Evolutionary conservation across 164 flowering plant species (phyloP), one percentile per base, ranked within the genome.

Genomic region (Chloranthus sessilifolius): DNA sequence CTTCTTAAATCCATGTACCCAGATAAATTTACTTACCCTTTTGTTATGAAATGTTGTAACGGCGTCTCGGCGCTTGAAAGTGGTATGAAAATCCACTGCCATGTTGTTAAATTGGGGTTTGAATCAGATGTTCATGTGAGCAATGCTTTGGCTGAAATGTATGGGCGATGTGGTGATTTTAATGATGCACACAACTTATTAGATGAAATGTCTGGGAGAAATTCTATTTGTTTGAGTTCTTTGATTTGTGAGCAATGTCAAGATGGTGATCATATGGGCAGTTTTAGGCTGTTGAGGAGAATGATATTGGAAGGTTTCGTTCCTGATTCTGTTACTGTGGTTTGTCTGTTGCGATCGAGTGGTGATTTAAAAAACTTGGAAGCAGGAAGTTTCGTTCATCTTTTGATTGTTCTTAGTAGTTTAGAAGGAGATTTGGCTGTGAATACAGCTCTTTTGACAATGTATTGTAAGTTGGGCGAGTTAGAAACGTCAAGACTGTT

Each of bases 401-500:
- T 53, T 61, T 33, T 78, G 50, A 62, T 58, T 36, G 35, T 73
- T 49, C 49, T 78, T 41, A 48, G 49, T 43, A 59, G 59, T 15
- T 47, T 68, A 26, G 33, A 50, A n/a, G 41, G 44, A 29, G 61
- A 78, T 61, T 31, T 70, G 43, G 39, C 73, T 12, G 71, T 78
- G 37, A 53, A 57, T 46, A 81, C 80, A 55, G 79, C 81, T 40
- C 58, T 81, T 43, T 40, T 81, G 60, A 68, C 78, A 3, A 68
- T 78, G 78, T 78, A 81, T 25, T 58, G 74, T 0, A 78, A 81
- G 60, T 43, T 74, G 30, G 68, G 74, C 21, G 46, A 58, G 47
- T 40, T 78, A 58, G 57, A 60, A n/a, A 31, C 56, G 49, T 78
- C 77, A 5, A 59, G 55, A 16, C 26, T 49, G 40, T 27, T 78